Evolutionary conservation across 495 filamentous ascomycete genomes (phyloP), one percentile per base, ranked within the genome.

Genomic region (Neurospora sp.): DNA sequence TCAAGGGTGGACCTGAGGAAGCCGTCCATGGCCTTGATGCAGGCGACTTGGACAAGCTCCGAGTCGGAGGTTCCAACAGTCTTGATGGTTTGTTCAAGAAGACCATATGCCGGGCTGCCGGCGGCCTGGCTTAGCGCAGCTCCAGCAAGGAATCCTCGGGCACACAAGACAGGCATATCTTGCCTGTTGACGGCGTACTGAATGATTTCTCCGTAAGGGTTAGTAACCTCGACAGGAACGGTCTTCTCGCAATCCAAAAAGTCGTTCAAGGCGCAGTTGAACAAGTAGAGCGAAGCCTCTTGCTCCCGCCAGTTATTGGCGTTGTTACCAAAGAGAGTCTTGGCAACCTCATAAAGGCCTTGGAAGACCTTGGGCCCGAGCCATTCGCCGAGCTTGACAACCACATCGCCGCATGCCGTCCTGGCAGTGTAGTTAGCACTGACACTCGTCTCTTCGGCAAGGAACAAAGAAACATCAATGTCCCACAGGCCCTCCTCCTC

Each of bases 401-500:
- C 86, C 37, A 98, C 85, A 79, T 97, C 95, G 38, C 94, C 94
- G 77, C 93, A 94, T 70, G 95, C 95, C 14, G 93, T 96, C 70
- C 96, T 88, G 38, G 96, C 92, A 3, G 95, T 97, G 80, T 97
- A 99, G 79, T 98, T 98, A 35, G 95, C 92, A n/a, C 94, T 97
- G 70, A 98, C 91, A 14, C 93, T 93, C 3, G 93, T 95, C 82
- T 99, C 96, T 78, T 99, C 96, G 0, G 94, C 94, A 38, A 99
- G 86, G 82, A 96, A 99, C 2, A 98, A 87, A 69, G 96, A 98
- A 72, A 97, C 90, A 82, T 99, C 96, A 73, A 98, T 91, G 72
- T 98, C 93, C 96, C 96, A 99, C 38, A 99, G 84, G 9, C 92
- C 93, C 81, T 96, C 93, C 78, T 98, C 96, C 79, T 99, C 96